Base-by-base conservation (phyloP, 75 land plant genomes). In the Chamaecyparis obtusa region DNA sequence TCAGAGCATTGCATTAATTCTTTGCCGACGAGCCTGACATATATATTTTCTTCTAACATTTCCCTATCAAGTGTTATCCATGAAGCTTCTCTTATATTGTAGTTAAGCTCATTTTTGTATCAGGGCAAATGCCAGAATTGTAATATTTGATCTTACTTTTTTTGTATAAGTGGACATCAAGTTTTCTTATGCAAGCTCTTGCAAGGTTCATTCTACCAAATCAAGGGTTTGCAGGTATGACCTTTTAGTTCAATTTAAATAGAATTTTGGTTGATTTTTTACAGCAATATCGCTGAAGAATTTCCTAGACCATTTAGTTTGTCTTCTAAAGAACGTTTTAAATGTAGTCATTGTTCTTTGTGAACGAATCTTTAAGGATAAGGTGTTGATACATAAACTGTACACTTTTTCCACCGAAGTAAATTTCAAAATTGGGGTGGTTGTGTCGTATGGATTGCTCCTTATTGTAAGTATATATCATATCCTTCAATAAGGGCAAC, bases 141-240 rank as follows among this genome's bases (percentile, higher is more conserved):
- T 81, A 81, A 81, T 30, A 81, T 81, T 81, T 74, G 83, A 81
- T 81, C 30, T 81, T 46, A 3, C 54, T n/a, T 44, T 11, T n/a
- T 27, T 81, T 43, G 83, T 78, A 9, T 11, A 81, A 81, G 83
- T n/a, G 46, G 46, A 46, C 51, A 81, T 44, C 54, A 81, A 81
- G 8, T 74, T 81, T 46, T 43, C 49, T n/a, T n/a, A 46, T 80
- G 46, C n/a, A 81, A 81, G 83, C 83, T 46, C 83, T 81, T 81
- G 16, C 81, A 81, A 46, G 36, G 13, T 32, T 74, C 36, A 74
- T 30, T 46, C 48, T 81, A 81, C 49, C 49, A n/a, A 46, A 44
- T 46, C 32, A 81, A 46, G 39, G 81, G 81, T 78, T 19, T 78
- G 39, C 69, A 24, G 69, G 69, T 64, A 64, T 27, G 30, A 8